Evolutionary conservation across 2,329 filamentous ascomycete species (phyloP).

Genomic region (Chaetomium sp.): DNA sequence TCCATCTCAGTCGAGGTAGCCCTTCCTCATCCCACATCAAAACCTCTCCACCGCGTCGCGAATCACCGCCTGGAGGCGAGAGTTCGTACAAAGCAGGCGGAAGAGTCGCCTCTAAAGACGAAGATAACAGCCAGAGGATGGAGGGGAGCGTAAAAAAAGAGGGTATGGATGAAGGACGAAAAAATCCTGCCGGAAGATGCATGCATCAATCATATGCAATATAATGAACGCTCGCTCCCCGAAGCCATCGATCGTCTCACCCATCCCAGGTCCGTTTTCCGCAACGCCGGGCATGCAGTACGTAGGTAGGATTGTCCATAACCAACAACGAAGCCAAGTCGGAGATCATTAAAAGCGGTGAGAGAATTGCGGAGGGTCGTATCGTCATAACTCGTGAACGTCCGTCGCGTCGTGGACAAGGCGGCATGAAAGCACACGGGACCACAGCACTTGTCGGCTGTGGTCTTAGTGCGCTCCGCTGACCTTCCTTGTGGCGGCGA

Average conservation of each 20-base stretch:
- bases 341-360: background rate
- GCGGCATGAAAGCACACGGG: background rate
- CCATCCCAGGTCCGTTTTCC: background rate
- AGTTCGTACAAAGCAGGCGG: background rate
- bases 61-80: slow-evolving; percentile 22
- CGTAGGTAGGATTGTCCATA: background rate
- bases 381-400: slow-evolving; percentile 28
- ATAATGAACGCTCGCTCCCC: slow-evolving; percentile 16
- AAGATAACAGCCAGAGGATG: background rate
- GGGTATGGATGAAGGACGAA: slow-evolving; percentile 10
- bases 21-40: slow-evolving; percentile 4
- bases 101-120: background rate
- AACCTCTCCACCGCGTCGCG: slow-evolving; percentile 15
- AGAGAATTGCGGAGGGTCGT: slow-evolving; percentile 6
- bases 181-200: slow-evolving; percentile 20
- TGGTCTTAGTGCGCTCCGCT: slow-evolving; percentile 30
- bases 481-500: slow-evolving; percentile 56
- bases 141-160: background rate
- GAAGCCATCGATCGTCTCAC: background rate
- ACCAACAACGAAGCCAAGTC: slow-evolving; percentile 8
- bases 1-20: background rate
- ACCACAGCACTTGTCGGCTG: background rate
- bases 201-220: slow-evolving; percentile 22
- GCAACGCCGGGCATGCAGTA: slow-evolving; percentile 25
- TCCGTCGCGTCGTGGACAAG: slow-evolving; percentile 7